phyloP scores from a whole-genome alignment of 768 basidiomycete species.

The Auricularia cornea region DNA sequence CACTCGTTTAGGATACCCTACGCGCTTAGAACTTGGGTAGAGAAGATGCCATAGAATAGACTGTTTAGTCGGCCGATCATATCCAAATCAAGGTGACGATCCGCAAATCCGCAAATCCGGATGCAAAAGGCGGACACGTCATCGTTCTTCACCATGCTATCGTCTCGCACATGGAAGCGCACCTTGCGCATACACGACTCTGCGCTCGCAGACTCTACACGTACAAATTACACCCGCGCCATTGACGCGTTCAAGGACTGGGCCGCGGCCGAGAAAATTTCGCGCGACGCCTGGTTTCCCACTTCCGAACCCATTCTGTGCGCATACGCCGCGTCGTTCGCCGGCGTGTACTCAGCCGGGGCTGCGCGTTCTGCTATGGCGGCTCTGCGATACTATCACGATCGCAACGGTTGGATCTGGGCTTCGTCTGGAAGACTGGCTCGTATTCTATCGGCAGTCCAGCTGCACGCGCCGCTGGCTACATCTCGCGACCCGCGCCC shows the following conservation, averaged over 20 bases:
- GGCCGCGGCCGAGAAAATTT: not conserved
- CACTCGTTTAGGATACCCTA: not conserved
- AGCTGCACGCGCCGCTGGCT: not conserved
- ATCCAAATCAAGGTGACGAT: too few species aligned
- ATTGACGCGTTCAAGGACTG: too few species aligned
- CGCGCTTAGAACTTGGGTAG: not conserved
- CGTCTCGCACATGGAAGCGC: not conserved
- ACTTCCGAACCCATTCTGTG: not conserved
- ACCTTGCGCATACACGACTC: not conserved
- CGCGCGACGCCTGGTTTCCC: not conserved
- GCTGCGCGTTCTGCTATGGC: not conserved
- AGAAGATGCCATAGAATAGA: not conserved
- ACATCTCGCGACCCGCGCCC: slow-evolving; percentile 11
- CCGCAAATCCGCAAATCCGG: too few species aligned
- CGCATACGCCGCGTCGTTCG: not conserved
- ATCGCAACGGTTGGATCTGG: not conserved
- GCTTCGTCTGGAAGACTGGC: not conserved
- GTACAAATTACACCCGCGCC: too few species aligned
- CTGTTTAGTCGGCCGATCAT: too few species aligned
- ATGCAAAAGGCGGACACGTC: too few species aligned
- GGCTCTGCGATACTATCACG: not conserved
- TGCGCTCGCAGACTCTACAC: not conserved
- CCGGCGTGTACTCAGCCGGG: not conserved
- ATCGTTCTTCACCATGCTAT: too few species aligned
- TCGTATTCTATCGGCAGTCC: not conserved